phyloP scores from a whole-genome alignment of 176 grass and related monocot species.

The Oryza coarctata region DNA sequence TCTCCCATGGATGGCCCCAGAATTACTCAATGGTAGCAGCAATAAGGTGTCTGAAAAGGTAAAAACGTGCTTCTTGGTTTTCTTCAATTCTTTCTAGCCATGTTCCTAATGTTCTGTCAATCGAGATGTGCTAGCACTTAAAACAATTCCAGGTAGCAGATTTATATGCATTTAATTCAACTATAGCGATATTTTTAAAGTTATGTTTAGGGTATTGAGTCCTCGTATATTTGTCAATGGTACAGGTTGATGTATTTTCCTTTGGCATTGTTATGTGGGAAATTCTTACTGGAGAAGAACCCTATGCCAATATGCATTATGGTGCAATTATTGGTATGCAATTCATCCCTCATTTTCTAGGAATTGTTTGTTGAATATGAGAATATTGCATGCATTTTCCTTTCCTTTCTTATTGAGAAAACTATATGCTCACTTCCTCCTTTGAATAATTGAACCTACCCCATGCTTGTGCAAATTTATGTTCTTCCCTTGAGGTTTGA shows the following conservation, averaged over 20 bases:
- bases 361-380: slow-evolving; percentile 5
- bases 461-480: slow-evolving; percentile 5
- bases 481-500: neutral
- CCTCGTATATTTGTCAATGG: neutral
- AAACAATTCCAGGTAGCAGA: neutral
- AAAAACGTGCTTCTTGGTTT: slow-evolving; percentile 21
- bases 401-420: neutral
- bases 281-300: slow-evolving; percentile 86
- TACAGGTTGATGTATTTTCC: slow-evolving; percentile 92
- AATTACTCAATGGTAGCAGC: slow-evolving; percentile 87
- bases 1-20: slow-evolving; percentile 87
- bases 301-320: slow-evolving; percentile 94
- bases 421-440: neutral
- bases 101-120: neutral
- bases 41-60: slow-evolving; percentile 94
- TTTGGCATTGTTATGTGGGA: slow-evolving; percentile 95
- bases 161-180: slow-evolving; percentile 10
- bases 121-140: neutral
- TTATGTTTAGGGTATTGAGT: neutral
- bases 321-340: slow-evolving; percentile 83
- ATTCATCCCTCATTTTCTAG: neutral
- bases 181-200: neutral
- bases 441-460: neutral
- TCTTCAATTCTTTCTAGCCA: neutral
- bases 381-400: neutral